phyloP scores from a whole-genome alignment of 106 monocot genomes.

The Platanthera zijinensis region DNA sequence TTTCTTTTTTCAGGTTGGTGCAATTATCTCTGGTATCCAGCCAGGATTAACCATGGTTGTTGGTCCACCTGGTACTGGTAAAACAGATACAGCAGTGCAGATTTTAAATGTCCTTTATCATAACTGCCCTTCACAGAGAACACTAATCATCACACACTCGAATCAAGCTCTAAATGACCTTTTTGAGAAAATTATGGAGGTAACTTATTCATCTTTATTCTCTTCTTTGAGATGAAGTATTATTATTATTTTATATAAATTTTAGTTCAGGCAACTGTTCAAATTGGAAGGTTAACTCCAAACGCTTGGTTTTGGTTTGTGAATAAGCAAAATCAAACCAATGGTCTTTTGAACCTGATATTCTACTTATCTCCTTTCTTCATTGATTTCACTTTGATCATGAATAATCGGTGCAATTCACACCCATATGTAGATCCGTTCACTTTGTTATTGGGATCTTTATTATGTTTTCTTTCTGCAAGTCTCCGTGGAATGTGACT shows the following conservation, averaged over 20 bases:
- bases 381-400: neutral
- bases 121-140: conserved; percentile 98
- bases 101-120: conserved; percentile 98
- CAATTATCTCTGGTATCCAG: conserved; percentile 96
- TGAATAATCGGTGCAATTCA: neutral
- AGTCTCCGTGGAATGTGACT: neutral
- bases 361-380: neutral
- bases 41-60: conserved; percentile 99
- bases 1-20: conserved; percentile 59
- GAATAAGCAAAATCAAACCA: neutral
- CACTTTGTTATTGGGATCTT: neutral
- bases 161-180: conserved; percentile 99
- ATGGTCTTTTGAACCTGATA: neutral
- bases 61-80: conserved; percentile 99
- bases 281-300: neutral
- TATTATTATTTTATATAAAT: neutral
- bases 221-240: neutral
- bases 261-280: neutral
- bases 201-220: conserved; percentile 13
- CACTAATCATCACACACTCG: conserved; percentile 95
- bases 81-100: conserved; percentile 99
- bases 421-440: neutral
- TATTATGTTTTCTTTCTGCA: neutral
- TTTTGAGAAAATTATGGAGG: conserved; percentile 99
- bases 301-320: neutral